These are phyloP conservation scores for Cyberlindnera euphorbiiphila DNA, from an alignment of 805 yeast genomes.

Conservation along the genomic window DNA sequence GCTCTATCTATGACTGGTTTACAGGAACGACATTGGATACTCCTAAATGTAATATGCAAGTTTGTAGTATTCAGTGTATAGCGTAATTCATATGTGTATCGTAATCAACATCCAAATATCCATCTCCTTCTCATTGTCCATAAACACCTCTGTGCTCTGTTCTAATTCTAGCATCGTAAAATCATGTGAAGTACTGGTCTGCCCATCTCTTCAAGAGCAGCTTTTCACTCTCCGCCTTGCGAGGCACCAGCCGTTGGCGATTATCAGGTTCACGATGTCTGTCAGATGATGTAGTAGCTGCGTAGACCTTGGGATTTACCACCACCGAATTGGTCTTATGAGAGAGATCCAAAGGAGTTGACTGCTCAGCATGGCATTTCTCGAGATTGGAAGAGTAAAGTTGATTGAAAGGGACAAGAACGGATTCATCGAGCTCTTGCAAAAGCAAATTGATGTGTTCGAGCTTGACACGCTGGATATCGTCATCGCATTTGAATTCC, in stretches of 20 bases:
- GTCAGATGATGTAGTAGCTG: too few species aligned
- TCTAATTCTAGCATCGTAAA: too few species aligned
- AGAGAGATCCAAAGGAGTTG: neutral
- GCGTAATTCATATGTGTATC: too few species aligned
- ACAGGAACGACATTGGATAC: too few species aligned
- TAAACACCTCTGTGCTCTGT: too few species aligned
- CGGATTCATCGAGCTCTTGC: slow-evolving; percentile 17
- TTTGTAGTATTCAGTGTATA: too few species aligned
- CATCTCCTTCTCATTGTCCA: too few species aligned
- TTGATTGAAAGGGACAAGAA: slow-evolving; percentile 7
- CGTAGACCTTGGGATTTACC: slow-evolving; percentile 1
- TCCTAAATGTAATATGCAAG: too few species aligned
- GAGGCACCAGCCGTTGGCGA: slow-evolving; percentile 10
- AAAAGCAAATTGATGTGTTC: slow-evolving; percentile 16
- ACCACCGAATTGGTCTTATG: too few species aligned
- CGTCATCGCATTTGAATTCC: slow-evolving; percentile 10
- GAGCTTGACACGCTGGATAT: slow-evolving; percentile 15
- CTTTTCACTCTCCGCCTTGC: slow-evolving; percentile 35
- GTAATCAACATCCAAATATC: too few species aligned
- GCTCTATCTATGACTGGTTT: too few species aligned
- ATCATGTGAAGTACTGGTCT: slow-evolving; percentile 28
- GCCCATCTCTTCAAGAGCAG: slow-evolving; percentile 48
- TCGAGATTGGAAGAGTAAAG: slow-evolving; percentile 8
- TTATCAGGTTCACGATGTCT: too few species aligned
- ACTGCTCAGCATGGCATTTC: neutral